Percentiles rank a stretch among this genome's conserved stretches.
phyloP scores from a whole-genome alignment of 1,284 basidiomycete species.

The Ceratobasidium sp. region DNA sequence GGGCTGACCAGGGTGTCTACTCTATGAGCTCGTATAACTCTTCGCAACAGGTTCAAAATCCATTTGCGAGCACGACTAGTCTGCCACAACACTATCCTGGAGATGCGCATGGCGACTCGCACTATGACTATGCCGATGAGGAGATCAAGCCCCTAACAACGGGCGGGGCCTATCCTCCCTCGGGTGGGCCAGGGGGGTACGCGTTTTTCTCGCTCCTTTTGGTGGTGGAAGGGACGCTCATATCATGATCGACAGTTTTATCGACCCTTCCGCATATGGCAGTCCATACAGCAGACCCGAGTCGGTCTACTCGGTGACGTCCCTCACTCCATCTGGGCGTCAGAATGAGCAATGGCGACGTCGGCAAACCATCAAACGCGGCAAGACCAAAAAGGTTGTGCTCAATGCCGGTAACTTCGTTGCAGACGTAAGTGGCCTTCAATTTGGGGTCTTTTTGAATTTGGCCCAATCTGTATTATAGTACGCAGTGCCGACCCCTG shows the following conservation, averaged over 20 bases:
- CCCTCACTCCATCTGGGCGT: slow-evolving; percentile 77
- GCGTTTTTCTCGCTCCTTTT: slow-evolving; percentile 12
- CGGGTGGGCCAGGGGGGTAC: slow-evolving; percentile 39
- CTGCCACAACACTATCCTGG: slow-evolving; percentile 27
- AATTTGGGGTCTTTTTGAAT: neutral
- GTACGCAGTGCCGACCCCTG: slow-evolving; percentile 89
- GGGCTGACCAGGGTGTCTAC: neutral
- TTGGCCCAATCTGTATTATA: neutral
- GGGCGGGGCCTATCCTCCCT: slow-evolving; percentile 46
- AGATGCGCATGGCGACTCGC: slow-evolving; percentile 33
- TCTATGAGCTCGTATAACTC: slow-evolving; percentile 32
- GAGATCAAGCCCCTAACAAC: slow-evolving; percentile 45
- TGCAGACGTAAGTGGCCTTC: slow-evolving; percentile 61
- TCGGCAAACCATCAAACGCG: slow-evolving; percentile 91
- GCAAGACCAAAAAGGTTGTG: slow-evolving; percentile 92
- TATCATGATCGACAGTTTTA: slow-evolving; percentile 55
- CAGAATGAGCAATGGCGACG: slow-evolving; percentile 64
- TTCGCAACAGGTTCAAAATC: slow-evolving; percentile 11
- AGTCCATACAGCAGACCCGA: slow-evolving; percentile 73
- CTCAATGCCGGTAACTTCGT: slow-evolving; percentile 93
- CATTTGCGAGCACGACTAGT: slow-evolving; percentile 39
- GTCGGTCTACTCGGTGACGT: slow-evolving; percentile 71
- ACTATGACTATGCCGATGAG: slow-evolving; percentile 41
- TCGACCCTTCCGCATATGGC: slow-evolving; percentile 71
- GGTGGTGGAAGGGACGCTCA: neutral